A percentile compares a stretch with the other conserved stretches of the same genome.
Evolutionary conservation across 495 filamentous ascomycete species (phyloP).

Genomic region (Aspergillus taichungensis): DNA sequence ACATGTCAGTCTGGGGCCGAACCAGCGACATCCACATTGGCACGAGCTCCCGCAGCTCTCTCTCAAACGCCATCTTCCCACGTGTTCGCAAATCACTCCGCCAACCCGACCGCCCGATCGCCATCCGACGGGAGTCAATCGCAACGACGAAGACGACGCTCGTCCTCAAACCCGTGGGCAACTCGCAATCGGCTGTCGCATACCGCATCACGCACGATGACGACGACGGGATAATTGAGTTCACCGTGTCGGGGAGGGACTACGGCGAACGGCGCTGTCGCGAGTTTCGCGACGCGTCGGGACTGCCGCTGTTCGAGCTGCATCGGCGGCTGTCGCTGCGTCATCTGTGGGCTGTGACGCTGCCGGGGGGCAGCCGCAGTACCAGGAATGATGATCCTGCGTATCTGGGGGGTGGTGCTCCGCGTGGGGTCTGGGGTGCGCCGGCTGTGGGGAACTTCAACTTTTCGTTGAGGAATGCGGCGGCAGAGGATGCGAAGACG

Average conservation of each 20-base stretch:
- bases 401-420: neutral
- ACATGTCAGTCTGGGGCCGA: no score
- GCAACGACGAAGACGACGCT: slow-evolving; percentile 12
- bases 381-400: neutral
- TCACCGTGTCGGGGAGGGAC: slow-evolving; percentile 15
- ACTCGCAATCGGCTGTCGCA: slow-evolving; percentile 11
- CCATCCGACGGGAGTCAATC: slow-evolving; percentile 17
- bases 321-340: neutral
- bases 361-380: neutral
- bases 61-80: neutral
- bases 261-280: slow-evolving; percentile 9
- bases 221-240: slow-evolving; percentile 11
- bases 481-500: neutral
- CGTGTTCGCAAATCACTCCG: slow-evolving; percentile 6
- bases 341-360: neutral
- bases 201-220: slow-evolving; percentile 18
- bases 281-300: slow-evolving; percentile 20
- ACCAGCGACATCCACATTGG: no score
- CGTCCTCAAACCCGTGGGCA: slow-evolving; percentile 13
- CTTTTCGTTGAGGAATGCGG: slow-evolving; percentile 2
- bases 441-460: neutral
- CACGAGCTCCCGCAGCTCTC: no score
- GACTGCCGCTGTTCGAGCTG: slow-evolving; percentile 14
- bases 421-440: neutral
- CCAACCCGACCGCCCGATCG: slow-evolving; percentile 16